Evolutionary conservation across 2,329 filamentous ascomycete species (phyloP), one percentile per base, ranked within the genome.

Genomic region (Hortaea sp.): DNA sequence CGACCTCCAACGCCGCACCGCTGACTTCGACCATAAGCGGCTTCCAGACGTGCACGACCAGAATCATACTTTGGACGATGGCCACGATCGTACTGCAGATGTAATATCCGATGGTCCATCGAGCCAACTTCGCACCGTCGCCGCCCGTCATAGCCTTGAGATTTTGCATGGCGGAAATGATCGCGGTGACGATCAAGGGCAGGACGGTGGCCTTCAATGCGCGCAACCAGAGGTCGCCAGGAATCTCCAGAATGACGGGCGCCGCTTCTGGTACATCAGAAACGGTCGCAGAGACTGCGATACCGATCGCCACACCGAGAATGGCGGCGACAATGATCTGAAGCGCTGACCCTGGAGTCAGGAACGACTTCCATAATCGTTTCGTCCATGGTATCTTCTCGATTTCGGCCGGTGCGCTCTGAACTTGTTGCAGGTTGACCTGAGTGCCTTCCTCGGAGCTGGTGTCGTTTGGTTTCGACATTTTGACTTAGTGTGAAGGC

Each of bases 161-260:
- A n/a, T 66, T 65, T 41, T 72, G 70, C 5, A 76, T 63, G 5
- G 73, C 70, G 12, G 76, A 63, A 41, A 77, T 69, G 65, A 77
- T 75, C 27, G 74, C 72, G 6, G 66, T 69, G 28, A 76, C 62
- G 38, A 77, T 77, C 45, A 77, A 58, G 1, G 73, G 73, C 1
- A 77, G 62, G 0, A 76, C 73, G 74, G 73, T 69, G 13, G 71
- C 71, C 46, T 69, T 67, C 13, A 77, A 62, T 13, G 69, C 66
- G 2, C 74, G 65, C 46, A 77, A 52, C 74, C 74, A 77, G 4
- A 76, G 63, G 7, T 62, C 61, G 29, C 74, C 74, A 1, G 71
- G 72, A 46, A 76, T 75, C 5, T 61, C 66, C n/a, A 74, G 56
- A 41, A 76, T 56, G 1, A 63, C 64, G 1, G 62, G 60, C 1